A percentile compares a stretch with the other conserved stretches of the same genome.
Evolutionary conservation across 2,329 filamentous ascomycete genomes (phyloP).

Genomic region (Aspergillus sp.): DNA sequence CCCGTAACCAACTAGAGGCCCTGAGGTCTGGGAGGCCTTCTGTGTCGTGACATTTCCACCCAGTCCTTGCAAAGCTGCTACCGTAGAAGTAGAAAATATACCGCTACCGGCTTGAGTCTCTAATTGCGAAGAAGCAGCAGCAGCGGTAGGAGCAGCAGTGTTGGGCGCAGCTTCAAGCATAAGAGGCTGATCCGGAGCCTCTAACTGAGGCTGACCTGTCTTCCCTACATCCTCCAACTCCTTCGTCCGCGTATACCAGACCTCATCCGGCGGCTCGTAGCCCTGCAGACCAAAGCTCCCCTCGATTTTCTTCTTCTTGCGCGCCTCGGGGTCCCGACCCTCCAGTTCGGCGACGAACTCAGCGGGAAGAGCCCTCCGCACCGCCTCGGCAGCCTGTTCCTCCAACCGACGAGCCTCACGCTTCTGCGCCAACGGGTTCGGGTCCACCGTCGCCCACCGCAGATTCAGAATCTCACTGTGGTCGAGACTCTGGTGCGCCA

Average conservation of each 20-base stretch:
- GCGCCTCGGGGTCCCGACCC: slow-evolving; percentile 75
- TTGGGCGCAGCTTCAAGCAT: slow-evolving; percentile 41
- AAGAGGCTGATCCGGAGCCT: slow-evolving; percentile 38
- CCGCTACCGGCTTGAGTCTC: slow-evolving; percentile 44
- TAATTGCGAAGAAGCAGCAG: slow-evolving; percentile 27
- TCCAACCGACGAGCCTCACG: slow-evolving; percentile 82
- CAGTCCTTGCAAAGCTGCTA: slow-evolving; percentile 64
- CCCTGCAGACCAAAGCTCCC: slow-evolving; percentile 81
- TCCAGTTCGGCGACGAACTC: slow-evolving; percentile 92
- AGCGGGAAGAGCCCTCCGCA: slow-evolving; percentile 75
- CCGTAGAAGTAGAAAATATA: slow-evolving; percentile 73
- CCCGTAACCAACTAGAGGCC: slow-evolving; percentile 78
- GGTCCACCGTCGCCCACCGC: slow-evolving; percentile 92
- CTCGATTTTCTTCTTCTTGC: slow-evolving; percentile 82
- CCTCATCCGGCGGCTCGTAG: slow-evolving; percentile 87
- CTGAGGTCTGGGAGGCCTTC: slow-evolving; percentile 41
- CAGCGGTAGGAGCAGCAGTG: slow-evolving; percentile 30
- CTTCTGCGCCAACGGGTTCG: slow-evolving; percentile 90
- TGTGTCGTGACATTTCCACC: slow-evolving; percentile 38
- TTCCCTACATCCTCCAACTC: slow-evolving; percentile 57
- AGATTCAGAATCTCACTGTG: slow-evolving; percentile 91
- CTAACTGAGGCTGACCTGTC: slow-evolving; percentile 45
- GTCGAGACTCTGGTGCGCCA: slow-evolving; percentile 89
- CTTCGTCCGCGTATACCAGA: slow-evolving; percentile 79
- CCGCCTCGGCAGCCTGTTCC: slow-evolving; percentile 92